Evolutionary conservation across 2,329 filamentous ascomycete genomes (phyloP).

Genomic region (Xylariaceae sp.): DNA sequence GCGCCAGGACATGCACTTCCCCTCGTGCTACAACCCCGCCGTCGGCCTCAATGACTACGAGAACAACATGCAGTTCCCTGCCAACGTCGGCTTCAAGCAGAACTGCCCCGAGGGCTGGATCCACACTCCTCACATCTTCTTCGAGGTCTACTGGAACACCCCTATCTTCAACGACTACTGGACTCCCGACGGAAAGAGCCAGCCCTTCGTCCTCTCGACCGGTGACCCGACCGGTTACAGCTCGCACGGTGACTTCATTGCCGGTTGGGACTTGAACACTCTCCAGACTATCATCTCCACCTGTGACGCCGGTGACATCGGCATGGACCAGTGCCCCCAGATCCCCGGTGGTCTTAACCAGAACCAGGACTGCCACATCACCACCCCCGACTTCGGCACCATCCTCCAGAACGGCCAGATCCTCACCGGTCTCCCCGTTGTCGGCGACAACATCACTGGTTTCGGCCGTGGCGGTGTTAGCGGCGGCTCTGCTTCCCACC

Average conservation of each 20-base stretch:
- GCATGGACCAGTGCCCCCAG: constrained; percentile 58
- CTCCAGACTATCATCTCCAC: constrained; percentile 63
- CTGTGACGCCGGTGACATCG: constrained; percentile 54
- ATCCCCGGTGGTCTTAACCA: constrained; percentile 50
- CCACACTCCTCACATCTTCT: constrained; percentile 54
- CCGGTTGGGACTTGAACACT: constrained; percentile 62
- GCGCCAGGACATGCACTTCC: constrained; percentile 64
- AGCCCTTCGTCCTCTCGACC: constrained; percentile 64
- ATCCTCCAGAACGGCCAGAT: constrained; percentile 34
- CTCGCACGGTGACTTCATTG: constrained; percentile 66
- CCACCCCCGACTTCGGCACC: constrained; percentile 41
- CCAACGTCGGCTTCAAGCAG: constrained; percentile 40
- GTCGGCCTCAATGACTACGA: constrained; percentile 54
- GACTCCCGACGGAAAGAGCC: constrained; percentile 47
- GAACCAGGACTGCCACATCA: constrained; percentile 45
- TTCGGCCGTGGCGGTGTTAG: constrained; percentile 40
- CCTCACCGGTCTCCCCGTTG: constrained; percentile 48
- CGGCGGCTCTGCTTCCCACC: constrained; percentile 12
- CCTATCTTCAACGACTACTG: constrained; percentile 47
- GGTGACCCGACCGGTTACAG: constrained; percentile 66
- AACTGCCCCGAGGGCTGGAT: constrained; percentile 52
- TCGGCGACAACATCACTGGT: constrained; percentile 46
- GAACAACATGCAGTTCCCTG: constrained; percentile 63
- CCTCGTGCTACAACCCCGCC: constrained; percentile 65
- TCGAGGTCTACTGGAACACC: constrained; percentile 57